These are phyloP conservation scores for Andrographis paniculata DNA, from an alignment of 305 asterid genomes.

Conservation along the genomic window DNA sequence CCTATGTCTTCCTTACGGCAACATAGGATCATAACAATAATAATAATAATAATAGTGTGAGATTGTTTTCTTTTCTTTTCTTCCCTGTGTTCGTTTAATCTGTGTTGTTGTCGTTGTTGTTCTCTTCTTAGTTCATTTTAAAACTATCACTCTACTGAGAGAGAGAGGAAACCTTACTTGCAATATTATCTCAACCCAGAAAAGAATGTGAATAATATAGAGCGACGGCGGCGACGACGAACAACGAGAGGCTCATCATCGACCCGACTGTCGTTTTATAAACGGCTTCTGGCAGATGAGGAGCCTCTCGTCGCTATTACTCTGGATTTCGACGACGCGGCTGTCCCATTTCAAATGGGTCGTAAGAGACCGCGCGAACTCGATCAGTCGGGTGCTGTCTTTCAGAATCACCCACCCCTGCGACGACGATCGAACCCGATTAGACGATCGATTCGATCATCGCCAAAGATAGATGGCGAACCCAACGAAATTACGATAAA, in stretches of 20 bases:
- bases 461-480: no score
- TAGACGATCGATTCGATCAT: no score
- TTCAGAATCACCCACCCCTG: conserved; percentile 95
- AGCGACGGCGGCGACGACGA: conserved; percentile 16
- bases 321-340: conserved; percentile 79
- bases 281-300: conserved; percentile 96
- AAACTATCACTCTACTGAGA: no score
- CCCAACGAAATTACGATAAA: no score
- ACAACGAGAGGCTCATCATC: conserved; percentile 14
- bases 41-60: no score
- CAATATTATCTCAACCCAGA: not conserved
- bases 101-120: no score
- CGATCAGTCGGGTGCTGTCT: conserved; percentile 59
- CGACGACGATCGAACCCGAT: no score
- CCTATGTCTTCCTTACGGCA: not conserved
- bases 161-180: no score
- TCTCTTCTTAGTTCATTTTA: no score
- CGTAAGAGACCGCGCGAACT: conserved; percentile 69
- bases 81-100: not conserved
- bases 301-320: conserved; percentile 69
- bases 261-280: conserved; percentile 57
- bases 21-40: not conserved
- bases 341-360: conserved; percentile 91
- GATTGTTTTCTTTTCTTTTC: not conserved
- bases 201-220: conserved; percentile 33